Conservation (phyloP, 176 grass and related monocot species). For the Sorghum bicolor region DNA sequence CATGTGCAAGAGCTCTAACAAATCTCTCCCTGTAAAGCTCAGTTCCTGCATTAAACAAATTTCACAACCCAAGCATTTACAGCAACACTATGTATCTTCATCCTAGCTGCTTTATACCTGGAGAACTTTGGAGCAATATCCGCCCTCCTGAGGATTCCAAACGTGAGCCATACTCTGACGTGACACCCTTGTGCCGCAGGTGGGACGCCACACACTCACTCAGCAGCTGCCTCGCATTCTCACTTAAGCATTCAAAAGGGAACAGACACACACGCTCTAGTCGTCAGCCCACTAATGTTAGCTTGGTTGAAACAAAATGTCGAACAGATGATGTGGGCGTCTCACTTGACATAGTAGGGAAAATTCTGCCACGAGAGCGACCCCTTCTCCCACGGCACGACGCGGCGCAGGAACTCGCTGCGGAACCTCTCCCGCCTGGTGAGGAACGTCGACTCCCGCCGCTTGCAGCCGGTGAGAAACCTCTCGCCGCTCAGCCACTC, state of each 20-base stretch:
- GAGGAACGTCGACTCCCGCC: slow-evolving; percentile 69
- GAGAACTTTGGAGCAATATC: slow-evolving; percentile 80
- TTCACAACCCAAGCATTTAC: slow-evolving; percentile 23
- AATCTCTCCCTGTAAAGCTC: slow-evolving; percentile 93
- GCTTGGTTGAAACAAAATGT: slow-evolving; percentile 30
- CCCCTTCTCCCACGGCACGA: slow-evolving; percentile 87
- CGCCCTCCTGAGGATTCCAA: slow-evolving; percentile 67
- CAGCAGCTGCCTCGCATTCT: slow-evolving; percentile 54
- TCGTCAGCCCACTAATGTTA: slow-evolving; percentile 16
- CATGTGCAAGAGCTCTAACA: slow-evolving; percentile 78
- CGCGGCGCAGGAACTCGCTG: slow-evolving; percentile 76
- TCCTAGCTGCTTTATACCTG: slow-evolving; percentile 51
- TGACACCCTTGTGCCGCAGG: slow-evolving; percentile 64
- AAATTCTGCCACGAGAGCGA: slow-evolving; percentile 83
- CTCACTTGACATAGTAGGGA: slow-evolving; percentile 83
- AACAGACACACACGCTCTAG: neutral
- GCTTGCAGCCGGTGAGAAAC: slow-evolving; percentile 61
- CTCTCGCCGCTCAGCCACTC: slow-evolving; percentile 88
- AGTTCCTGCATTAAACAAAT: slow-evolving; percentile 65
- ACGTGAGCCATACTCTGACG: slow-evolving; percentile 62
- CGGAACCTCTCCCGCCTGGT: slow-evolving; percentile 74
- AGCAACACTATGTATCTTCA: slow-evolving; percentile 6
- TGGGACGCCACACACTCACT: slow-evolving; percentile 75
- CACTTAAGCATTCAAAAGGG: slow-evolving; percentile 41
- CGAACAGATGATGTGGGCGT: slow-evolving; percentile 23